These are phyloP conservation scores for Aspergillus saccharolyticus DNA, from an alignment of 495 filamentous ascomycete species.

Conservation along the genomic window DNA sequence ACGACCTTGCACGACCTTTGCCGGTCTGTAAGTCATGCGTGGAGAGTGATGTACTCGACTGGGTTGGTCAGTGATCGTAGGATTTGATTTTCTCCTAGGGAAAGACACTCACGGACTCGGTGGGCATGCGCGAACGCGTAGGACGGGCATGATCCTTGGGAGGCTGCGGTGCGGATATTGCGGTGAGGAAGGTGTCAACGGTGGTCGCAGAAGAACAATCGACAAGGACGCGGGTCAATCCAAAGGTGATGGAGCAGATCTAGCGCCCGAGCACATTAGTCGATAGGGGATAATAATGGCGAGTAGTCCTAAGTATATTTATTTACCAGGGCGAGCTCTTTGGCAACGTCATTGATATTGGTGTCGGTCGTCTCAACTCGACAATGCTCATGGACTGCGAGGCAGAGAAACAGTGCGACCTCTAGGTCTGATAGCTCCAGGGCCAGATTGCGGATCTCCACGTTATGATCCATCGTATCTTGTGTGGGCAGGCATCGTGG, in stretches of 20 bases:
- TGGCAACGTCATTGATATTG: constrained; percentile 56
- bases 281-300: not conserved
- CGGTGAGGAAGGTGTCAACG: constrained; percentile 71
- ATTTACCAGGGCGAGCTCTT: constrained; percentile 66
- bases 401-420: constrained; percentile 75
- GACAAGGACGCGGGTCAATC: constrained; percentile 59
- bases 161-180: constrained; percentile 49
- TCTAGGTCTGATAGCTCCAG: constrained; percentile 81
- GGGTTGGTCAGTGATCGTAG: constrained; percentile 8
- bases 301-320: not conserved
- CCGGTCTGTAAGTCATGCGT: not conserved
- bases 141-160: constrained; percentile 13
- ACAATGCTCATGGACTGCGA: constrained; percentile 78
- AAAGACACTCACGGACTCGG: constrained; percentile 5
- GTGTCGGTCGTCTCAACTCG: constrained; percentile 69
- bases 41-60: not conserved
- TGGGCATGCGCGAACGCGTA: constrained; percentile 5
- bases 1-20: not conserved
- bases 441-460: constrained; percentile 52
- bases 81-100: too few relatives aligned
- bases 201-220: constrained; percentile 67
- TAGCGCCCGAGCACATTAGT: constrained; percentile 19
- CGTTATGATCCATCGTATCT: constrained; percentile 51
- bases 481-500: not conserved
- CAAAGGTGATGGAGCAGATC: constrained; percentile 67